These are phyloP conservation scores for Penicillium odoratum DNA, from an alignment of 495 filamentous ascomycete species.

Conservation along the genomic window DNA sequence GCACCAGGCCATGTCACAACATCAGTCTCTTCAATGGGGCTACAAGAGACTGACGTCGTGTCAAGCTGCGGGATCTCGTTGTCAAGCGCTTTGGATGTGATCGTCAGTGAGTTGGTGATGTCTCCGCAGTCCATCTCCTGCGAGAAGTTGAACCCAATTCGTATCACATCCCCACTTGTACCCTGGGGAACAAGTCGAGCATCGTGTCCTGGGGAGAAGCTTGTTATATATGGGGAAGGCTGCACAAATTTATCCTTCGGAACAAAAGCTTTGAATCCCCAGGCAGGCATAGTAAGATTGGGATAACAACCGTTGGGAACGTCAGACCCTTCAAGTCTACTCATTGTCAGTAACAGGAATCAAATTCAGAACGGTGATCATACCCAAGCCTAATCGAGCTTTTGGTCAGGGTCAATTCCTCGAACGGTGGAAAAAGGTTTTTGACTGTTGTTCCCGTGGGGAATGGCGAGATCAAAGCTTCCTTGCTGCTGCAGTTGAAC, in stretches of 20 bases:
- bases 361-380: neutral
- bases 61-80: constrained; percentile 38
- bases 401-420: constrained; percentile 49
- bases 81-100: constrained; percentile 50
- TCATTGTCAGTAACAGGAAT: constrained; percentile 3
- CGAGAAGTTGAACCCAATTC: constrained; percentile 59
- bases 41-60: constrained; percentile 28
- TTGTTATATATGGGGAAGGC: constrained; percentile 62
- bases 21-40: constrained; percentile 17
- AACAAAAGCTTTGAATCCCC: constrained; percentile 65
- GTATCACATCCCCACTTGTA: constrained; percentile 43
- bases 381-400: constrained; percentile 32
- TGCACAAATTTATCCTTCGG: constrained; percentile 45
- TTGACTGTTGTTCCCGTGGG: constrained; percentile 53
- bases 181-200: constrained; percentile 44
- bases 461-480: constrained; percentile 60
- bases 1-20: constrained; percentile 32
- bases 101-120: constrained; percentile 45
- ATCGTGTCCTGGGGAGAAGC: constrained; percentile 65
- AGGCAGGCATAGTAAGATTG: constrained; percentile 52
- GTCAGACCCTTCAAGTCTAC: constrained; percentile 30
- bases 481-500: constrained; percentile 54
- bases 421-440: constrained; percentile 64
- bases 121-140: constrained; percentile 60
- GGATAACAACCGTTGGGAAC: constrained; percentile 56